phyloP scores from a whole-genome alignment of 2,329 filamentous ascomycete species.

The Aureobasidium sp. region DNA sequence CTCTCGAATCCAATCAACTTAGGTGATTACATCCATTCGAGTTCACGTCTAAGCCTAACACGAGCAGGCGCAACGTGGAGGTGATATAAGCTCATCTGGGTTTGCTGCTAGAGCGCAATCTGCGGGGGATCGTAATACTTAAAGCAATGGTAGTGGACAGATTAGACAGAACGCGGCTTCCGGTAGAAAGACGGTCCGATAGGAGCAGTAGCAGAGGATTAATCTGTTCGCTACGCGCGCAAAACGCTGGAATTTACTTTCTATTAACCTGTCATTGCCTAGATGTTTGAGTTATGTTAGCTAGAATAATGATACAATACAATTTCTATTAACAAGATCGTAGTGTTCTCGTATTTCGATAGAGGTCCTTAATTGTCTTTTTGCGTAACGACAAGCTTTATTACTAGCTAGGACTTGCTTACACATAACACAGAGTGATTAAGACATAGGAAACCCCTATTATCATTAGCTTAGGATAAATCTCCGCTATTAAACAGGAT shows the following conservation, averaged over 20 bases:
- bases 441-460: not conserved
- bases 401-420: not conserved
- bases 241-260: not conserved
- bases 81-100: not conserved
- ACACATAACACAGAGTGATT: not conserved
- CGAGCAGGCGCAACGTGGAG: not conserved
- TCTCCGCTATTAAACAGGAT: not conserved
- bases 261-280: not conserved
- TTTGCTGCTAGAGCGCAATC: not conserved
- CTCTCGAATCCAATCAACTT: not conserved
- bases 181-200: not conserved
- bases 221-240: too few species aligned
- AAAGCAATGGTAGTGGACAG: not conserved
- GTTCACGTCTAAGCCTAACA: not conserved
- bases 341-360: not conserved
- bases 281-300: not conserved
- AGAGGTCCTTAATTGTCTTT: conserved; percentile 1
- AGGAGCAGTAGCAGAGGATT: too few species aligned
- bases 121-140: not conserved
- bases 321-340: not conserved
- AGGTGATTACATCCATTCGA: not conserved
- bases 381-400: not conserved
- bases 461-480: not conserved
- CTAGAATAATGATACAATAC: not conserved
- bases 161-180: not conserved